Conservation (phyloP, 495 filamentous ascomycete genomes). For the Neurospora sp. region DNA sequence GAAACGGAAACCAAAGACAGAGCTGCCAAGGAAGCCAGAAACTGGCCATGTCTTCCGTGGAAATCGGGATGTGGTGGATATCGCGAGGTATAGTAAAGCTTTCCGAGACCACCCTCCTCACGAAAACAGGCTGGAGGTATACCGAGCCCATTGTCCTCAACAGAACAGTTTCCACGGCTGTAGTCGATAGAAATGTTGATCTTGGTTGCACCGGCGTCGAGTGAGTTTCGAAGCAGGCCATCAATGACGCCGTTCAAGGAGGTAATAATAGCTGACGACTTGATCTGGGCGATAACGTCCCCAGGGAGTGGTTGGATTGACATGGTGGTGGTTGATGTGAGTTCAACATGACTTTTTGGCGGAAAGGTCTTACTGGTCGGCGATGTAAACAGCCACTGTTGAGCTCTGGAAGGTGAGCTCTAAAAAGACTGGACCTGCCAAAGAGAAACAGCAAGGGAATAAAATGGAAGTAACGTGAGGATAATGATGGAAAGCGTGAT, state of each 20-base stretch:
- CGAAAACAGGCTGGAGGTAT: slow-evolving; percentile 64
- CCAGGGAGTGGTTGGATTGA: slow-evolving; percentile 63
- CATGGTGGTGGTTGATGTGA: slow-evolving; percentile 23
- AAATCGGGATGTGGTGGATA: slow-evolving; percentile 30
- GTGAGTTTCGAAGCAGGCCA: slow-evolving; percentile 73
- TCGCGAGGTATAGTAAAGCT: slow-evolving; percentile 74
- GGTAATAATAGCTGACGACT: slow-evolving; percentile 70
- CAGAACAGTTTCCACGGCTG: slow-evolving; percentile 60
- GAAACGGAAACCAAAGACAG: slow-evolving; percentile 70
- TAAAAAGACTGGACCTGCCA: neutral
- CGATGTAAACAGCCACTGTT: neutral
- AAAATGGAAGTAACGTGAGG: neutral
- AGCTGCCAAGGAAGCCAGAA: slow-evolving; percentile 66
- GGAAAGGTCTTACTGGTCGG: neutral
- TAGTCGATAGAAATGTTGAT: slow-evolving; percentile 68
- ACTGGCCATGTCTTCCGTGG: slow-evolving; percentile 64
- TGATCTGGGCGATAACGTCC: slow-evolving; percentile 74
- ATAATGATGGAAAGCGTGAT: neutral
- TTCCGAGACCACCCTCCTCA: slow-evolving; percentile 61
- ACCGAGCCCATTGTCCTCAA: slow-evolving; percentile 83
- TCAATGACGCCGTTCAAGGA: slow-evolving; percentile 61
- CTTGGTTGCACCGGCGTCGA: slow-evolving; percentile 69
- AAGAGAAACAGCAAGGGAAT: neutral
- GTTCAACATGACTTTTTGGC: slow-evolving; percentile 7
- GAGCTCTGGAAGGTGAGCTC: neutral